These are phyloP conservation scores for Stagonosporopsis vannaccii DNA, from an alignment of 2,329 filamentous ascomycete species.

Conservation along the genomic window DNA sequence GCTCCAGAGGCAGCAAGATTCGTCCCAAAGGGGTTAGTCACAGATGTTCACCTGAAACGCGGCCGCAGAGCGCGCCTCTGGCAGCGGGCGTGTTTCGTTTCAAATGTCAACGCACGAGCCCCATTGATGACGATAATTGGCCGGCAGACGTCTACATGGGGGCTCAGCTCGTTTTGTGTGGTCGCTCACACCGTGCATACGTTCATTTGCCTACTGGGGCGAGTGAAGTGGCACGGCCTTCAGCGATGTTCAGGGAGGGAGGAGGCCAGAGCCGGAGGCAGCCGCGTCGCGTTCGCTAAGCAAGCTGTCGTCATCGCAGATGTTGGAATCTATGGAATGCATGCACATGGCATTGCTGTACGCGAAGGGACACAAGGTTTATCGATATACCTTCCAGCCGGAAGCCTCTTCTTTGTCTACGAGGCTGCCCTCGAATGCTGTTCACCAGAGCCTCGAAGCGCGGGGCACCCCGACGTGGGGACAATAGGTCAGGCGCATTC, in stretches of 20 bases:
- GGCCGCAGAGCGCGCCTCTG: constrained; percentile 8
- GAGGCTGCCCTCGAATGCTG: background rate
- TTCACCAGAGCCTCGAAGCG: constrained; percentile 16
- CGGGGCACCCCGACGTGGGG: constrained; percentile 5
- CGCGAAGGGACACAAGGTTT: constrained; percentile 8
- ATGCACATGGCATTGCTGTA: constrained; percentile 1
- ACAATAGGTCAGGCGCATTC: background rate
- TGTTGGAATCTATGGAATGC: background rate
- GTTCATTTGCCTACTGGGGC: background rate
- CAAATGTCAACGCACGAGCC: constrained; percentile 7
- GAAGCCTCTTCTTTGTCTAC: background rate
- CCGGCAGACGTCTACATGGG: background rate
- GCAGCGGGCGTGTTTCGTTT: constrained; percentile 17
- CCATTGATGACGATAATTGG: background rate
- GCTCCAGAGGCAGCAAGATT: constrained; percentile 9
- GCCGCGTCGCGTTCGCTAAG: constrained; percentile 14
- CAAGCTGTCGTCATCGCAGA: constrained; percentile 6
- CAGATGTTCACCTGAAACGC: constrained; percentile 17
- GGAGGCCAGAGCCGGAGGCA: constrained; percentile 25
- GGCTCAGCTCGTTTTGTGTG: constrained; percentile 6
- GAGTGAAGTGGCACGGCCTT: background rate
- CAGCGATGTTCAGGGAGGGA: constrained; percentile 8
- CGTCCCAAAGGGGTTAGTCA: constrained; percentile 3
- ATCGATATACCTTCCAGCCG: constrained; percentile 6
- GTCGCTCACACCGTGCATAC: constrained; percentile 2